Evolutionary conservation across 2,329 filamentous ascomycete species (phyloP), one percentile per base, ranked within the genome.

Genomic region (Talaromyces albobiverticillius): DNA sequence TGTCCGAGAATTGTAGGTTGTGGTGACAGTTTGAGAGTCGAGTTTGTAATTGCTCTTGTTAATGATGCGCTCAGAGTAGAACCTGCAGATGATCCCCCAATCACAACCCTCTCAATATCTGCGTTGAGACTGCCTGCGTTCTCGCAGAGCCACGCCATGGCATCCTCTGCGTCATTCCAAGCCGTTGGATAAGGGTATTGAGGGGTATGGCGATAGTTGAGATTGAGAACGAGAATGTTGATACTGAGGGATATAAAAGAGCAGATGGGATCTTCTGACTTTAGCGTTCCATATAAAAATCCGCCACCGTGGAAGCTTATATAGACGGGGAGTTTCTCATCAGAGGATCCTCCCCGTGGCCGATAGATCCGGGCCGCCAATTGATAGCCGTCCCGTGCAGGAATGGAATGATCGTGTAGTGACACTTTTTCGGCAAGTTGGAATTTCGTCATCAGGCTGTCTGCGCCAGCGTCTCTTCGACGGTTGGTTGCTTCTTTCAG

Each of bases 191-290:
- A 84, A 0, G 55, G 60, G 57, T 75, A 67, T 49, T 84, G 77
- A 0, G 82, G 82, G 0, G 81, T 82, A 60, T 85, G 82, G 0
- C 83, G 77, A 62, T 85, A 85, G 58, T 82, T 81, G 11, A 84
- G 69, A 40, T 82, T 81, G 1, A 84, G 60, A 0, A 84, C 80
- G 0, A 79, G 66, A 2, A 77, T 70, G 1, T 55, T 46, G 3
- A 65, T 59, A 0, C 58, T 53, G 11, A 75, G 62, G 0, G 80
- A 77, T 9, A 82, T 74, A 0, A 72, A 70, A 0, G 76, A 66
- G 57, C 81, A 85, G 1, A 68, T 71, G 0, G 76, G 75, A 51
- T 85, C 81, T 56, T 85, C 82, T 0, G 76, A 76, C 1, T 64
- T 59, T 2, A 84, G 61, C 0, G 76, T 80, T 2, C 83, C 83